Conservation (phyloP, 306 rosid genomes). For the Rosa rugosa region DNA sequence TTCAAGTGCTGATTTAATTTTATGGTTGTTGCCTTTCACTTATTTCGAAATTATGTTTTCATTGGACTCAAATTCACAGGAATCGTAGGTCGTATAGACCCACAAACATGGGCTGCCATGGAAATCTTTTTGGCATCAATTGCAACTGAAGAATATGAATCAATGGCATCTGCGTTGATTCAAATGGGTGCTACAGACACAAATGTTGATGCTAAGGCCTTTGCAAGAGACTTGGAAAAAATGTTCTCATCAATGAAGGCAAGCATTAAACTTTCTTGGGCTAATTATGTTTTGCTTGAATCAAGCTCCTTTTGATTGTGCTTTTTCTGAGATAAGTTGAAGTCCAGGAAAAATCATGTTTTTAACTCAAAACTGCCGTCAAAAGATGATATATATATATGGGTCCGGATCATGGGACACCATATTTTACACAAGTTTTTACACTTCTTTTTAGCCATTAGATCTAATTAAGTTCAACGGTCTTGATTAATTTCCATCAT, state of each 20-base stretch:
- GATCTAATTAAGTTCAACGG: too few species aligned
- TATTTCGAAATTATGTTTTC: background rate
- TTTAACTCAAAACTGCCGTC: background rate
- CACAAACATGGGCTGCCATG: constrained; percentile 96
- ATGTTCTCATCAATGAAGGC: constrained; percentile 85
- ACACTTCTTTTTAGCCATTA: too few species aligned
- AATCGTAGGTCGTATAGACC: constrained; percentile 90
- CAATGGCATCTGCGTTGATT: constrained; percentile 90
- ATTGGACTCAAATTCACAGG: constrained; percentile 45
- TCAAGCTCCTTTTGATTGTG: background rate
- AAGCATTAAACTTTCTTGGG: constrained; percentile 26
- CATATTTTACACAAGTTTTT: too few species aligned
- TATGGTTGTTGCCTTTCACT: background rate
- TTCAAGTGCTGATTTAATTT: constrained; percentile 3
- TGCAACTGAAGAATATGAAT: constrained; percentile 80
- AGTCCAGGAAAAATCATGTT: background rate
- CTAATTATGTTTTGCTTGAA: constrained; percentile 6
- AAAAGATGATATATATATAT: background rate
- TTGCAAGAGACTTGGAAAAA: constrained; percentile 77
- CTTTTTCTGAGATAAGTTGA: background rate
- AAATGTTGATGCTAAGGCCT: constrained; percentile 65
- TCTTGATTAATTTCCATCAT: too few species aligned
- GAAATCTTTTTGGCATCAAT: constrained; percentile 87
- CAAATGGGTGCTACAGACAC: constrained; percentile 92
- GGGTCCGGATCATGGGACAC: too few species aligned